A percentile compares a stretch with the other conserved stretches of the same genome.
Conservation (phyloP, 2,329 filamentous ascomycete species). For the Aspergillus sp. region DNA sequence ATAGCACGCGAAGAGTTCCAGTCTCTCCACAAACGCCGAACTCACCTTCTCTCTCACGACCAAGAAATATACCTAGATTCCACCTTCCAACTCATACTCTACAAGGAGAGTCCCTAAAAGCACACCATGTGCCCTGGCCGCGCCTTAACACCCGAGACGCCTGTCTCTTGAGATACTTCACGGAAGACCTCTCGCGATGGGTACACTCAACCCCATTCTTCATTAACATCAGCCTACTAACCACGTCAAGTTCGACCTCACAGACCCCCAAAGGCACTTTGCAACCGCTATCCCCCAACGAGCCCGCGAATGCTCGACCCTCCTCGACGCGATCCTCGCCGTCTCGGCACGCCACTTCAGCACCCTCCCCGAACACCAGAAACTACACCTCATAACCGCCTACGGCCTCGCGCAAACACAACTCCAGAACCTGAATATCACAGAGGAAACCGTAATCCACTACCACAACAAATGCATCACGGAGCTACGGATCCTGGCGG, state of each 20-base stretch:
- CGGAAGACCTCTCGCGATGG: not conserved
- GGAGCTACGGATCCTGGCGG: not conserved
- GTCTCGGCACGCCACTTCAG: not conserved
- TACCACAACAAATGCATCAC: not conserved
- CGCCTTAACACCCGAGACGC: not conserved
- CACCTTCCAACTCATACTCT: not conserved
- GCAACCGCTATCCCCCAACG: not conserved
- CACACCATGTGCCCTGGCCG: not conserved
- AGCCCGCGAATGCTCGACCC: not conserved
- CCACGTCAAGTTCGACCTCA: not conserved
- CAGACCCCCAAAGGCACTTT: not conserved
- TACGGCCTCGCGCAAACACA: not conserved
- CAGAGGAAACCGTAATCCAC: not conserved
- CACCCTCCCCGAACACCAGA: not conserved
- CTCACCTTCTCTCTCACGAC: not conserved
- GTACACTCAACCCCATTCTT: not conserved
- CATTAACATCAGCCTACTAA: not conserved
- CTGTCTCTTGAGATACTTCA: not conserved
- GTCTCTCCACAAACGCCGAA: not conserved
- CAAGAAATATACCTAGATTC: not conserved
- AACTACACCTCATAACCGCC: not conserved
- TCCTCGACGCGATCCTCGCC: not conserved
- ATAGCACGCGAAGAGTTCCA: not conserved
- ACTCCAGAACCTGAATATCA: not conserved
- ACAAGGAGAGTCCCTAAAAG: no score